These are phyloP conservation scores for Pugionium cornutum DNA, from an alignment of 345 rosid species.

Conservation along the genomic window DNA sequence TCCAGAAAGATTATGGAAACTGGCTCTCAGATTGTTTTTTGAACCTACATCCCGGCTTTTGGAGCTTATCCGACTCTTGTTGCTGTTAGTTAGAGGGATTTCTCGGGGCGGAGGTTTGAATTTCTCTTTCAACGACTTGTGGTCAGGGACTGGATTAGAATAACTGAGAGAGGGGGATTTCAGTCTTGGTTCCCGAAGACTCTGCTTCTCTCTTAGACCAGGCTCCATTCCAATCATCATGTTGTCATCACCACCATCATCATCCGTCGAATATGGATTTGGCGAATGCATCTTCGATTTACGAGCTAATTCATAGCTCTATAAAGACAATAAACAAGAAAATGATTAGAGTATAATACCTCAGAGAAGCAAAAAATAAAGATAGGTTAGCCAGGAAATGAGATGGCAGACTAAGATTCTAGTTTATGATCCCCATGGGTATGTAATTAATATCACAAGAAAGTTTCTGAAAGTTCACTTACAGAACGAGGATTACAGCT, in stretches of 20 bases:
- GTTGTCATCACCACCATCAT: constrained; percentile 29
- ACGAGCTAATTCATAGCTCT: constrained; percentile 51
- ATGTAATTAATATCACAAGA: constrained; percentile 6
- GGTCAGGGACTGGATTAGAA: constrained; percentile 44
- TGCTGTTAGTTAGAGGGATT: constrained; percentile 40
- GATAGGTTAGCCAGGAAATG: constrained; percentile 5
- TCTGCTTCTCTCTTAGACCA: constrained; percentile 46
- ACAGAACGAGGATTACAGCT: constrained; percentile 52
- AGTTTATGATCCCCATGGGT: constrained; percentile 8
- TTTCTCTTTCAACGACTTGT: constrained; percentile 44
- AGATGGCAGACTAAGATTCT: constrained; percentile 1
- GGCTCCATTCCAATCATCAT: constrained; percentile 42
- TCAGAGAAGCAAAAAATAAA: background rate
- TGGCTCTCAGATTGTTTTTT: constrained; percentile 45
- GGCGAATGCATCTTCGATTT: constrained; percentile 45
- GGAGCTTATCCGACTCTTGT: constrained; percentile 46
- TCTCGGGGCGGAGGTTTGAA: constrained; percentile 50
- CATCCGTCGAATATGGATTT: constrained; percentile 50
- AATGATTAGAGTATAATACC: constrained; percentile 11
- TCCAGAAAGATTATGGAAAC: constrained; percentile 41
- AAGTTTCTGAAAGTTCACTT: constrained; percentile 45
- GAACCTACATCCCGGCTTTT: constrained; percentile 50
- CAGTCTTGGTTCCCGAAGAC: constrained; percentile 44
- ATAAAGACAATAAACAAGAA: constrained; percentile 35
- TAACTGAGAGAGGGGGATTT: constrained; percentile 44